phyloP scores from a whole-genome alignment of 305 asterid species.

The Withania somnifera region DNA sequence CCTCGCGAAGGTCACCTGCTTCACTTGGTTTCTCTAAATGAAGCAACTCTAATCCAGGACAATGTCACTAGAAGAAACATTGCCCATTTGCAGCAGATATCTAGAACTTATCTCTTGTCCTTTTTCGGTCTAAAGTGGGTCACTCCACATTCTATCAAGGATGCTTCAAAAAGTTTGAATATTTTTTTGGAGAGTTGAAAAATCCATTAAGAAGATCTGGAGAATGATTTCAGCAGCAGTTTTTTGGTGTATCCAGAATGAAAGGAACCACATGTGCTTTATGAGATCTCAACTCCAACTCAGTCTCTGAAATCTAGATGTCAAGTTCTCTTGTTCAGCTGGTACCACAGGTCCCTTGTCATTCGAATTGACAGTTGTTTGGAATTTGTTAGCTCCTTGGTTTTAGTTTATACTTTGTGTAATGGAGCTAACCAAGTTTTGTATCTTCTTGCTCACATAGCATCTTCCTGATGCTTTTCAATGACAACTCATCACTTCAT shows the following conservation, averaged over 20 bases:
- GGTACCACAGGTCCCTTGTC: too few relatives aligned
- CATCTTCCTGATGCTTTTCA: not conserved
- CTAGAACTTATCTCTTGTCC: not conserved
- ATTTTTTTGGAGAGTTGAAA: not conserved
- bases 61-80: not conserved
- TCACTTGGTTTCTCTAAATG: not conserved
- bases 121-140: not conserved
- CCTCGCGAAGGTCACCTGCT: not conserved
- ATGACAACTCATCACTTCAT: not conserved
- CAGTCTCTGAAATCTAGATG: not conserved
- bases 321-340: not conserved
- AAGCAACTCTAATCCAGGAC: not conserved
- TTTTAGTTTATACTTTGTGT: not conserved
- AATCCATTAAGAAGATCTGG: not conserved
- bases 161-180: not conserved
- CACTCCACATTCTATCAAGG: not conserved
- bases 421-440: not conserved
- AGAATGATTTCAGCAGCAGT: not conserved
- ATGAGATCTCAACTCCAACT: not conserved
- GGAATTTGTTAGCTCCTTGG: not conserved
- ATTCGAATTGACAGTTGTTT: not conserved
- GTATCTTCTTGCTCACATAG: not conserved
- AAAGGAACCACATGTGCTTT: not conserved
- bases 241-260: not conserved
- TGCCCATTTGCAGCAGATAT: not conserved